These are phyloP conservation scores for Colletotrichum sp. DNA, from an alignment of 2,329 filamentous ascomycete genomes.

Conservation along the genomic window DNA sequence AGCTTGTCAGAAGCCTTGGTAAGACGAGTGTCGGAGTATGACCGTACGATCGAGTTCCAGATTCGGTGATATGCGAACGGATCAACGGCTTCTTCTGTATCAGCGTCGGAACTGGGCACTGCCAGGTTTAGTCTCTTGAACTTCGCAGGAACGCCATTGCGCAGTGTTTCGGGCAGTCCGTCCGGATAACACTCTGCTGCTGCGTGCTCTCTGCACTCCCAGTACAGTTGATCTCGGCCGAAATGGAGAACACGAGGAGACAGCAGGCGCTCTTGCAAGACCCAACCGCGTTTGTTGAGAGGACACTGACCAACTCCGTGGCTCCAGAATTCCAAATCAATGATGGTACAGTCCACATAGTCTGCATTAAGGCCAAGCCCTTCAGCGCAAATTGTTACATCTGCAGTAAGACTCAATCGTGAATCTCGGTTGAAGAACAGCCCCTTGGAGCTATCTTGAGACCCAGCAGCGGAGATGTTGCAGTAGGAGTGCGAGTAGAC, in stretches of 20 bases:
- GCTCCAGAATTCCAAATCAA: not conserved
- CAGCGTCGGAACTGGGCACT: fast-evolving
- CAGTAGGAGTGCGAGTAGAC: conserved; percentile 23
- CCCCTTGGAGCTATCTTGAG: conserved; percentile 7
- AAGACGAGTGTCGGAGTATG: not conserved
- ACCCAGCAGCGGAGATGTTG: conserved; percentile 23
- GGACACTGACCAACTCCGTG: not conserved
- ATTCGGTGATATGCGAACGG: not conserved
- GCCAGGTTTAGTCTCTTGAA: not conserved
- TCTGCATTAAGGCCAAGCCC: not conserved
- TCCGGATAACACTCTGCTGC: not conserved
- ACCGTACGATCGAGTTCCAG: not conserved
- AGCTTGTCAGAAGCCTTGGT: not conserved
- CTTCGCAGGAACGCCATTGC: not conserved
- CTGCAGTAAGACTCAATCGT: not conserved
- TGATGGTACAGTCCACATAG: not conserved
- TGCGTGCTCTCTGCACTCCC: not conserved
- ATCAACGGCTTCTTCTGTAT: not conserved
- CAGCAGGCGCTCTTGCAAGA: not conserved
- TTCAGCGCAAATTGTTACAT: not conserved
- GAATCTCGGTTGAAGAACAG: not conserved
- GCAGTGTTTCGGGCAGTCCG: not conserved
- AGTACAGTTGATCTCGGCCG: not conserved
- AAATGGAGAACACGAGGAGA: not conserved
- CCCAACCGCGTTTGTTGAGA: conserved; percentile 3